Conservation (phyloP, 352 stramenopile genomes). For the Pythium sukuiense region DNA sequence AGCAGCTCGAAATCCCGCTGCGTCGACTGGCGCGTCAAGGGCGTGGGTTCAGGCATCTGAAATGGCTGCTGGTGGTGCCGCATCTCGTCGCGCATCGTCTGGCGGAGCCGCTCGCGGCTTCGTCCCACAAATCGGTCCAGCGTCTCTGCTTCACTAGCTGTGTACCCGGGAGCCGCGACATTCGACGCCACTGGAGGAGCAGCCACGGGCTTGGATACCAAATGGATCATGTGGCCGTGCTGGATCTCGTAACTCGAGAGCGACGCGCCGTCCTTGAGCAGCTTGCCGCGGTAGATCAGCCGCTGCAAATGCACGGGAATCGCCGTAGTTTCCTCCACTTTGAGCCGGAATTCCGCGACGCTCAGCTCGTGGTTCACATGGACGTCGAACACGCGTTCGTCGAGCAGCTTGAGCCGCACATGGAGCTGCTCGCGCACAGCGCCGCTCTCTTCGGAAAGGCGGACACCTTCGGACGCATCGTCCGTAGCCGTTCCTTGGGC, state of each 20-base stretch:
- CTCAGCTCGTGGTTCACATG: slow-evolving; percentile 39
- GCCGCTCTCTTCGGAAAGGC: slow-evolving; percentile 6
- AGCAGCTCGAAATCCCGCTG: background rate
- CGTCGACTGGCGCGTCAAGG: background rate
- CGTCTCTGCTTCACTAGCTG: slow-evolving; percentile 5
- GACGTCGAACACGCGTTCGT: slow-evolving; percentile 79
- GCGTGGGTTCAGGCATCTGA: background rate
- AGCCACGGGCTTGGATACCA: slow-evolving; percentile 66
- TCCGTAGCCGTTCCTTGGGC: background rate
- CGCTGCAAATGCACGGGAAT: slow-evolving; percentile 71
- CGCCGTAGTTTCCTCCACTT: slow-evolving; percentile 54
- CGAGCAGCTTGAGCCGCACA: slow-evolving; percentile 73
- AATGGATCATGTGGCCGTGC: slow-evolving; percentile 90
- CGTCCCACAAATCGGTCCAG: slow-evolving; percentile 22
- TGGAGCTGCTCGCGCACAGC: slow-evolving; percentile 28
- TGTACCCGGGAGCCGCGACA: slow-evolving; percentile 2
- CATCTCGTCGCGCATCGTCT: slow-evolving; percentile 19
- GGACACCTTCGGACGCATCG: background rate
- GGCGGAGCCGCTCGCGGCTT: slow-evolving; percentile 26
- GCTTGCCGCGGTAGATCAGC: slow-evolving; percentile 91
- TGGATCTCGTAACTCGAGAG: slow-evolving; percentile 88
- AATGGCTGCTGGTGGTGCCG: background rate
- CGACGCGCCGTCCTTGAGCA: slow-evolving; percentile 77
- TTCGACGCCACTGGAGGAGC: background rate
- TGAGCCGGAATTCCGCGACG: slow-evolving; percentile 62